A percentile compares a stretch with the other conserved stretches of the same genome.
These are phyloP conservation scores for Apiotrichum veenhuisii DNA, from an alignment of 1,284 basidiomycete species.

Conservation along the genomic window DNA sequence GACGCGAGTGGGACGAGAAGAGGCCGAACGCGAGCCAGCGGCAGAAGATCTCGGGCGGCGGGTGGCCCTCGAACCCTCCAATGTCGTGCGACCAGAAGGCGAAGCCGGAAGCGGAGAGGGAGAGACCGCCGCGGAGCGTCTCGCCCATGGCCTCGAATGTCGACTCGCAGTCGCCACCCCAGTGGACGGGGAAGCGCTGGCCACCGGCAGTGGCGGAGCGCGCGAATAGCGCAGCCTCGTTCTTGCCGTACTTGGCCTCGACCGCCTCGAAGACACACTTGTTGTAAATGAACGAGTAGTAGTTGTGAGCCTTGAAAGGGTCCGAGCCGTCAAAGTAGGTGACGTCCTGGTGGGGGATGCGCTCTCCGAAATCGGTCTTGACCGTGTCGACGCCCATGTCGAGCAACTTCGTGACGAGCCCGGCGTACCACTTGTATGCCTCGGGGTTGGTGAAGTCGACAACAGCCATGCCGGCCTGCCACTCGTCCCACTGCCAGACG, in stretches of 20 bases:
- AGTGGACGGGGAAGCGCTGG: slow-evolving; percentile 58
- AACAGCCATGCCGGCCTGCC: slow-evolving; percentile 53
- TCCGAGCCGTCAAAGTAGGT: slow-evolving; percentile 66
- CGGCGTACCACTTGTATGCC: slow-evolving; percentile 63
- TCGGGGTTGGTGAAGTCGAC: slow-evolving; percentile 67
- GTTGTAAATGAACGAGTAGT: slow-evolving; percentile 65
- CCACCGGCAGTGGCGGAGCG: slow-evolving; percentile 64
- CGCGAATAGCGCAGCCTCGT: slow-evolving; percentile 67
- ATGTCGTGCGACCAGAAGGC: slow-evolving; percentile 70
- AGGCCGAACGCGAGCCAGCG: slow-evolving; percentile 66
- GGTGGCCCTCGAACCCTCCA: slow-evolving; percentile 62
- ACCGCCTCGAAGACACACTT: slow-evolving; percentile 63
- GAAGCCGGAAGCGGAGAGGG: slow-evolving; percentile 65
- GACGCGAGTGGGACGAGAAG: slow-evolving; percentile 55
- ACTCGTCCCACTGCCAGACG: slow-evolving; percentile 61
- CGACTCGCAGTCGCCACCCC: slow-evolving; percentile 74
- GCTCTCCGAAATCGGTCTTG: slow-evolving; percentile 68
- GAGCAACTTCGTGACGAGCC: slow-evolving; percentile 59
- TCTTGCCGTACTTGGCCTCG: slow-evolving; percentile 59
- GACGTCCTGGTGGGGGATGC: slow-evolving; percentile 60
- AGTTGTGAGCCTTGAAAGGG: slow-evolving; percentile 50
- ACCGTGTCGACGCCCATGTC: slow-evolving; percentile 63
- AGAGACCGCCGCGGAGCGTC: slow-evolving; percentile 63
- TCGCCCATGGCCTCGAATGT: slow-evolving; percentile 75
- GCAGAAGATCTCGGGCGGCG: slow-evolving; percentile 58